A percentile compares a stretch with the other conserved stretches of the same genome.
phyloP scores from a whole-genome alignment of 768 basidiomycete genomes.

The Boletus patriciae region DNA sequence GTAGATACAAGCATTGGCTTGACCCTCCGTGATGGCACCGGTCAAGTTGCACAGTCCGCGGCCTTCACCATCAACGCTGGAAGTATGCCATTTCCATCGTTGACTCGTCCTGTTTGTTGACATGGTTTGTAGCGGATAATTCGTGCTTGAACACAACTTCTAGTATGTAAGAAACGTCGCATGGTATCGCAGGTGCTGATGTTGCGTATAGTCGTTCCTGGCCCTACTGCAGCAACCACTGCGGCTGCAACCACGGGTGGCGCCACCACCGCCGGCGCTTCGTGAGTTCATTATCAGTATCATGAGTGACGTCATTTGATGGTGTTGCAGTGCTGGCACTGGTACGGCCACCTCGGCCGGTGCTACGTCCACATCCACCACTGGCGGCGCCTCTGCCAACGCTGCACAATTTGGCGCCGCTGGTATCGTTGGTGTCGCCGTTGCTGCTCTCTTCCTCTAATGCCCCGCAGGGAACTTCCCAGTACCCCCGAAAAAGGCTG shows the following conservation, averaged over 20 bases:
- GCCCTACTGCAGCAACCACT: slow-evolving; percentile 16
- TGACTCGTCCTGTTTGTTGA: slow-evolving; percentile 1
- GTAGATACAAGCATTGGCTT: slow-evolving; percentile 57
- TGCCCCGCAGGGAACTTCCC: not conserved
- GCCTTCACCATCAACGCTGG: slow-evolving; percentile 49
- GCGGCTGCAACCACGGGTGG: not conserved
- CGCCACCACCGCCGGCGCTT: not conserved
- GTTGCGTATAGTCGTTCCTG: slow-evolving; percentile 22
- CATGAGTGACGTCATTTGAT: slow-evolving; percentile 12
- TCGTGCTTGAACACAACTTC: slow-evolving; percentile 36
- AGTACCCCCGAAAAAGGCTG: slow-evolving; percentile 7
- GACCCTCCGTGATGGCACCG: slow-evolving; percentile 61
- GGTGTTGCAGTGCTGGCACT: not conserved
- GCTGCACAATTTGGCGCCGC: slow-evolving; percentile 44
- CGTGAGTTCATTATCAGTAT: slow-evolving; percentile 19
- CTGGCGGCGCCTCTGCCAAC: slow-evolving; percentile 42
- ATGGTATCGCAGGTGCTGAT: slow-evolving; percentile 13
- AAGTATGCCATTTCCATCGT: slow-evolving; percentile 41
- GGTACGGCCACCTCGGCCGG: slow-evolving; percentile 1
- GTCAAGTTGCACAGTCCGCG: slow-evolving; percentile 49
- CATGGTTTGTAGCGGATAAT: slow-evolving; percentile 31
- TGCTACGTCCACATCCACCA: slow-evolving; percentile 27
- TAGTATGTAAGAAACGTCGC: slow-evolving; percentile 21
- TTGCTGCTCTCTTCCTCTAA: slow-evolving; percentile 42
- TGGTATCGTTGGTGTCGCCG: slow-evolving; percentile 37